phyloP scores from a whole-genome alignment of 129 eudicot species.

The Chrysanthemum lavandulifolium region DNA sequence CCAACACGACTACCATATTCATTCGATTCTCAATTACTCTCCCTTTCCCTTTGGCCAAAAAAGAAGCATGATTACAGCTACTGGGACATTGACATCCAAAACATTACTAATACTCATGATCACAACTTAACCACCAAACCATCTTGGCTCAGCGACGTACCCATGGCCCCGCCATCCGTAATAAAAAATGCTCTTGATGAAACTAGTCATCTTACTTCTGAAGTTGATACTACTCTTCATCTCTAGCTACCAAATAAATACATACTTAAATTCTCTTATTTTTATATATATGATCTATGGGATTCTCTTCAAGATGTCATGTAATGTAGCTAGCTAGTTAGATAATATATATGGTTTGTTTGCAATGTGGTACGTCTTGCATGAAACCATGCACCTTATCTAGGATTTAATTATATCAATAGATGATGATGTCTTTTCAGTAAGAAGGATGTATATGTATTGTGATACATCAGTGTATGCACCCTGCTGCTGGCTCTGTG shows the following conservation, averaged over 20 bases:
- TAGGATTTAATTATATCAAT: not conserved
- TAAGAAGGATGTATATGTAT: not conserved
- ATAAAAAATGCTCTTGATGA: constrained; percentile 20
- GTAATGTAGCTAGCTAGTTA: not conserved
- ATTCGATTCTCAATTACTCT: constrained; percentile 22
- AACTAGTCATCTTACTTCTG: constrained; percentile 27
- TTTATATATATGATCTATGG: not conserved
- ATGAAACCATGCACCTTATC: constrained; percentile 29
- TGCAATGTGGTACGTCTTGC: constrained; percentile 26
- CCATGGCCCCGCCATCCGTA: not conserved
- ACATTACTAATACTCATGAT: not conserved
- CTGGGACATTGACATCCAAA: constrained; percentile 15
- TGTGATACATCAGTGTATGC: not conserved
- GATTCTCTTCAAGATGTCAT: not conserved
- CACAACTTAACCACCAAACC: constrained; percentile 17
- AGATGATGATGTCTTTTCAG: not conserved
- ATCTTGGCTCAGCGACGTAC: constrained; percentile 24
- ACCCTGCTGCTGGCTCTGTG: not conserved
- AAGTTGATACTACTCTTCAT: constrained; percentile 88
- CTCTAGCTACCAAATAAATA: constrained; percentile 31
- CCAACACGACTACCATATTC: constrained; percentile 6
- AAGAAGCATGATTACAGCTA: not conserved
- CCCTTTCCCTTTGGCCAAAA: constrained; percentile 55
- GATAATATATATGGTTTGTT: constrained; percentile 8
- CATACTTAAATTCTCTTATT: constrained; percentile 1